Percentiles rank a stretch among this genome's conserved stretches.
Conservation (phyloP, 495 filamentous ascomycete genomes). For the Penicillium psychrofluorescens region DNA sequence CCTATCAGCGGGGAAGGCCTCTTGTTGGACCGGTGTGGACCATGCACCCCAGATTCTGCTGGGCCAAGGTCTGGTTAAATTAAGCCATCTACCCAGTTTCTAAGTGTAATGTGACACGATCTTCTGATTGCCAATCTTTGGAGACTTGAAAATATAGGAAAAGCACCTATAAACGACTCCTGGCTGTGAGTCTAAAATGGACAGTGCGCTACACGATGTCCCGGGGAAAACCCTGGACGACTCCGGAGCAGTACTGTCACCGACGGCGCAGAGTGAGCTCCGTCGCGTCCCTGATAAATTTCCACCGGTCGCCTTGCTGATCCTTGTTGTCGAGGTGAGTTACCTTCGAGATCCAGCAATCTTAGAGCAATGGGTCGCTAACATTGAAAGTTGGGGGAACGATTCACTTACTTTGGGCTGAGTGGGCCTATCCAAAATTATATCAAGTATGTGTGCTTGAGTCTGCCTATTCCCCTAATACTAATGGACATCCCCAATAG, state of each 20-base stretch:
- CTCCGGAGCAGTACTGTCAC: too few relatives aligned
- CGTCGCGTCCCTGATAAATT: slow-evolving; percentile 3
- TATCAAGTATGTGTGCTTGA: slow-evolving; percentile 3
- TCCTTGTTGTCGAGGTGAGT: slow-evolving; percentile 2
- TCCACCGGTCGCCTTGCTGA: not conserved
- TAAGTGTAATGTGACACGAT: too few relatives aligned
- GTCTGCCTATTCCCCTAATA: too few relatives aligned
- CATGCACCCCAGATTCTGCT: not conserved
- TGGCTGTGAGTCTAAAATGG: too few relatives aligned
- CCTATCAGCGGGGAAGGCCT: slow-evolving; percentile 1
- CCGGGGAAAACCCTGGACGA: too few relatives aligned
- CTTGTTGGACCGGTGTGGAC: too few relatives aligned
- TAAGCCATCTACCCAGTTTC: not conserved
- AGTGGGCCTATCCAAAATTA: slow-evolving; percentile 13
- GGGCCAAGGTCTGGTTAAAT: not conserved
- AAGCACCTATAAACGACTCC: too few relatives aligned
- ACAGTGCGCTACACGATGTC: too few relatives aligned
- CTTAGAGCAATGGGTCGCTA: not conserved
- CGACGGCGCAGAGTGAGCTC: not conserved
- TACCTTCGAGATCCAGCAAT: not conserved
- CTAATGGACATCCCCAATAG: not conserved
- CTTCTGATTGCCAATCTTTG: too few relatives aligned
- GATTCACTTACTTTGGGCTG: slow-evolving; percentile 5
- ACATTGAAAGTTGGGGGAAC: slow-evolving; percentile 1
- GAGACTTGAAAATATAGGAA: too few relatives aligned